These are phyloP conservation scores for Neurospora cerealis DNA, from an alignment of 495 filamentous ascomycete species.

Conservation along the genomic window DNA sequence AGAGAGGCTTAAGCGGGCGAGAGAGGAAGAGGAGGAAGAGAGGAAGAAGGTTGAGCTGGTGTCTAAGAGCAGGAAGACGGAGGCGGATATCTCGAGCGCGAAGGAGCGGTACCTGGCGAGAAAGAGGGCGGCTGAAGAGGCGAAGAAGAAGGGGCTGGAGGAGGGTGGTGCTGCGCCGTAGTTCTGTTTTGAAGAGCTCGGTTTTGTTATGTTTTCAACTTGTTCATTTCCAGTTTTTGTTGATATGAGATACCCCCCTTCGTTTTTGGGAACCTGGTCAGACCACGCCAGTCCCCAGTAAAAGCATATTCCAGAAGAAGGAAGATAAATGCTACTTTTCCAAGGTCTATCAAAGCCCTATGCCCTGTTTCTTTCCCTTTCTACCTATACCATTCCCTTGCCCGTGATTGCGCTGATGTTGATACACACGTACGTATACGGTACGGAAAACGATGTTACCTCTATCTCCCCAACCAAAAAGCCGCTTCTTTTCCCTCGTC, in stretches of 20 bases:
- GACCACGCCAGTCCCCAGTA: background rate
- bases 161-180: conserved; percentile 3
- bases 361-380: background rate
- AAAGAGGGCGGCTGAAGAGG: conserved; percentile 70
- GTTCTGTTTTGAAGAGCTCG: background rate
- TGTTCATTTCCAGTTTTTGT: background rate
- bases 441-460: background rate
- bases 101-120: conserved; percentile 79
- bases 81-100: conserved; percentile 73
- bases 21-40: conserved; percentile 67
- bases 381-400: background rate
- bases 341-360: background rate
- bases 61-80: conserved; percentile 62
- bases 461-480: background rate
- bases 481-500: background rate
- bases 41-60: conserved; percentile 57
- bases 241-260: background rate
- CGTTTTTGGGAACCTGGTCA: background rate
- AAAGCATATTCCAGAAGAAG: background rate
- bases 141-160: conserved; percentile 38
- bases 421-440: background rate
- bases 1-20: conserved; percentile 57
- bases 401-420: background rate
- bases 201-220: background rate
- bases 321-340: background rate